Percentiles rank a stretch among this genome's conserved stretches.
phyloP scores from a whole-genome alignment of 2,329 filamentous ascomycete genomes.

The Emmonsiellopsis sp. region DNA sequence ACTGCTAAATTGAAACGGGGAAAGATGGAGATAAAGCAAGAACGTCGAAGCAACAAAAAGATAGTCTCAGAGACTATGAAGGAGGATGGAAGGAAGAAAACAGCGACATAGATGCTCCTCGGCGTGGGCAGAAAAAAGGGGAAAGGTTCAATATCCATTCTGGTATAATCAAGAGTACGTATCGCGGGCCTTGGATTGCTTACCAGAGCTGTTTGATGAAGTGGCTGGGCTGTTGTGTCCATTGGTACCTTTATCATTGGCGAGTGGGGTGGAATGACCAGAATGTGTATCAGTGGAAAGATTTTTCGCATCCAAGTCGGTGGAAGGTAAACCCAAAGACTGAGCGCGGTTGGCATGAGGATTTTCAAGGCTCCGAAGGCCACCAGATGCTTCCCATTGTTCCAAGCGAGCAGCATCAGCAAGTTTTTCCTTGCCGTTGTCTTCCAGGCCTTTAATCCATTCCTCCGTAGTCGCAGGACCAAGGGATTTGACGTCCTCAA shows the following conservation, averaged over 20 bases:
- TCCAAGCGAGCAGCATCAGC: slow-evolving; percentile 63
- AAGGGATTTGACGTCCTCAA: slow-evolving; percentile 55
- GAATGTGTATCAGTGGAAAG: slow-evolving; percentile 6
- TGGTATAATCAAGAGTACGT: background rate
- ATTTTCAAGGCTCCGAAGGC: slow-evolving; percentile 12
- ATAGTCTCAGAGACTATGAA: background rate
- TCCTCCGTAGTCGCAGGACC: slow-evolving; percentile 63
- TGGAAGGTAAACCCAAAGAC: background rate
- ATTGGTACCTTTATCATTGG: slow-evolving; percentile 2
- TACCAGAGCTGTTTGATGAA: slow-evolving; percentile 11
- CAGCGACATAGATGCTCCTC: too few species aligned
- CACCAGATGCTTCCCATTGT: slow-evolving; percentile 53
- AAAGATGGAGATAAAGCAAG: background rate
- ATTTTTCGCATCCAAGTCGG: slow-evolving; percentile 3
- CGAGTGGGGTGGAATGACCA: slow-evolving; percentile 6
- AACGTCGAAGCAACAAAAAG: background rate
- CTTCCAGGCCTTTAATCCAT: slow-evolving; percentile 68
- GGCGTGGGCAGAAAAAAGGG: background rate
- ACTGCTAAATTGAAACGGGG: too few species aligned
- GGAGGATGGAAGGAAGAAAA: background rate
- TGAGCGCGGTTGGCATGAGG: background rate
- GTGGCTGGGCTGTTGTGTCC: slow-evolving; percentile 3
- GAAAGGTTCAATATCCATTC: background rate
- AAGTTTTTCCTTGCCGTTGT: slow-evolving; percentile 51
- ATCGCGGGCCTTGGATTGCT: slow-evolving; percentile 1